These are phyloP conservation scores for Lichtheimia corymbifera DNA, from an alignment of 371 early-diverging fungal genomes.

Conservation along the genomic window DNA sequence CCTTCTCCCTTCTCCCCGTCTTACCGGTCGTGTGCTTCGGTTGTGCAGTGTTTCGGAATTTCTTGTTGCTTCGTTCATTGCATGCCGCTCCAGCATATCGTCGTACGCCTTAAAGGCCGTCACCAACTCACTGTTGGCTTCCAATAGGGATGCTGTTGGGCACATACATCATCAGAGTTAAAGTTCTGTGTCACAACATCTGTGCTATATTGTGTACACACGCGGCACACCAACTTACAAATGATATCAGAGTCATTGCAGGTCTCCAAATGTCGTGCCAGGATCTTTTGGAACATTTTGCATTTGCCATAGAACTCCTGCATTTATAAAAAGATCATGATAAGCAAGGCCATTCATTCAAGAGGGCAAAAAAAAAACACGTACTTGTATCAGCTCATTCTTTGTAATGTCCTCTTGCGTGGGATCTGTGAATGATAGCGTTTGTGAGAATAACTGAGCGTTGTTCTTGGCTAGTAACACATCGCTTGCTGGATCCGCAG, in stretches of 20 bases:
- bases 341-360: neutral
- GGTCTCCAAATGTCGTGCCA: conserved; percentile 35
- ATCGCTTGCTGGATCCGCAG: conserved; percentile 21
- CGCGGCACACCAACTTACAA: conserved; percentile 25
- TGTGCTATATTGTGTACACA: conserved; percentile 10
- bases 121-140: conserved; percentile 46
- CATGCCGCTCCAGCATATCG: conserved; percentile 48
- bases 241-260: conserved; percentile 42
- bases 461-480: conserved; percentile 50
- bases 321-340: neutral
- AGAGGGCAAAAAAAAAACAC: neutral
- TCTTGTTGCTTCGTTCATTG: conserved; percentile 35
- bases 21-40: conserved; percentile 32
- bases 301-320: conserved; percentile 51
- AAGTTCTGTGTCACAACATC: conserved; percentile 13
- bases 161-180: neutral
- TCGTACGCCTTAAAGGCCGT: conserved; percentile 51
- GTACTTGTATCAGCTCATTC: conserved; percentile 45
- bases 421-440: conserved; percentile 54
- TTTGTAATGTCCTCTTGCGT: conserved; percentile 49
- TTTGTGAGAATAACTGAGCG: conserved; percentile 48
- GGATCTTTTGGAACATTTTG: conserved; percentile 33
- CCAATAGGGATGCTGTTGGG: conserved; percentile 35
- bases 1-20: neutral
- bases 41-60: conserved; percentile 36